Percentiles rank a stretch among this genome's conserved stretches.
Evolutionary conservation across 352 stramenopile species (phyloP).

Genomic region (Globisporangium uncinulatum): DNA sequence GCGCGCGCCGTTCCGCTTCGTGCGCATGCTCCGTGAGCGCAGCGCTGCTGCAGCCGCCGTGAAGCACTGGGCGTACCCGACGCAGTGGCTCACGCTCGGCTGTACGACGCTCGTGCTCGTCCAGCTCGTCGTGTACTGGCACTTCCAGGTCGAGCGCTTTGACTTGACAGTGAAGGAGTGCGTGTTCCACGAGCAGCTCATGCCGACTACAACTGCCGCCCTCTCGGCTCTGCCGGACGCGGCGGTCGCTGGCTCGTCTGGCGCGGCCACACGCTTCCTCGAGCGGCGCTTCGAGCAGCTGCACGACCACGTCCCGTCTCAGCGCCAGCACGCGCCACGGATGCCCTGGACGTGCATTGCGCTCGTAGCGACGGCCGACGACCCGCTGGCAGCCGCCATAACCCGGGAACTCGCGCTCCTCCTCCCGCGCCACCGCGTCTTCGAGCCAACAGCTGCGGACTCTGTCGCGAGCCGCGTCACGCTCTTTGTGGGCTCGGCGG

Average conservation of each 20-base stretch:
- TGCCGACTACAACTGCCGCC: no score
- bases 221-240: conserved; percentile 20
- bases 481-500: conserved; percentile 24
- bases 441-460: conserved; percentile 17
- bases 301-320: conserved; percentile 17
- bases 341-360: conserved; percentile 59
- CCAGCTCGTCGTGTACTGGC: conserved; percentile 38
- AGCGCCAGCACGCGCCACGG: conserved; percentile 29
- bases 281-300: conserved; percentile 67
- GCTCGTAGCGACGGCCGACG: conserved; percentile 32
- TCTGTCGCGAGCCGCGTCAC: conserved; percentile 44
- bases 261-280: conserved; percentile 33
- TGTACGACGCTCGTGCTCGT: conserved; percentile 37
- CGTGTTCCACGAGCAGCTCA: conserved; percentile 46
- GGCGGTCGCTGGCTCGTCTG: conserved; percentile 14
- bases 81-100: conserved; percentile 57
- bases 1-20: conserved; percentile 11
- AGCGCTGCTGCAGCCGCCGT: conserved; percentile 18
- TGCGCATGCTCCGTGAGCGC: conserved; percentile 6
- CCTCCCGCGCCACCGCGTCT: conserved; percentile 48
- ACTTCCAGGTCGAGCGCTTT: conserved; percentile 43
- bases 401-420: conserved; percentile 45
- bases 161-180: conserved; percentile 63
- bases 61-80: conserved; percentile 66
- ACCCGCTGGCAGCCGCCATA: conserved; percentile 13